Conservation (phyloP, 495 filamentous ascomycete species). For the Aspergillus heteromorphus region DNA sequence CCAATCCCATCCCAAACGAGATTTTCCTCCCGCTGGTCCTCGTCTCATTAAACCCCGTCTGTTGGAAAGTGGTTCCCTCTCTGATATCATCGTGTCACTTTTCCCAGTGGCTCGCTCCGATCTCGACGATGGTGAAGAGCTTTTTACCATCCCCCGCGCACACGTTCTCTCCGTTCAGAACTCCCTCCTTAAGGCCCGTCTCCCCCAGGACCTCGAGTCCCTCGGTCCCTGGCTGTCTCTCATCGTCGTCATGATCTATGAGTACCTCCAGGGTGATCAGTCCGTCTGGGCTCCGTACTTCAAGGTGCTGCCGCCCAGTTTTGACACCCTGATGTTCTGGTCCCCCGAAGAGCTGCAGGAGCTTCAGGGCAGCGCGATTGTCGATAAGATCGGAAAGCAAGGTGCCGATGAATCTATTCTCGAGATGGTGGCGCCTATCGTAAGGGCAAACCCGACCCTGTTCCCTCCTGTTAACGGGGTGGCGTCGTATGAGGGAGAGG, state of each 20-base stretch:
- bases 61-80: conserved; percentile 8
- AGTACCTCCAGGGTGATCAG: conserved; percentile 53
- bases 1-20: too few relatives aligned
- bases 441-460: conserved; percentile 36
- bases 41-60: conserved; percentile 9
- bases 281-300: conserved; percentile 81
- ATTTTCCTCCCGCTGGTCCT: conserved; percentile 18
- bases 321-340: conserved; percentile 94
- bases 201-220: conserved; percentile 38
- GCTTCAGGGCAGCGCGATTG: conserved; percentile 72
- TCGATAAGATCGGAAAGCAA: conserved; percentile 70
- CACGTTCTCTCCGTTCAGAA: conserved; percentile 50
- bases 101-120: conserved; percentile 50
- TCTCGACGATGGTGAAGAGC: conserved; percentile 56
- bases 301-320: conserved; percentile 66
- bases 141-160: conserved; percentile 58
- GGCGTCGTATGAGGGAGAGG: conserved; percentile 46
- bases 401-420: conserved; percentile 66
- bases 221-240: conserved; percentile 56
- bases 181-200: conserved; percentile 41
- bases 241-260: conserved; percentile 77
- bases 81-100: conserved; percentile 19
- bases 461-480: conserved; percentile 43
- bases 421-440: conserved; percentile 56
- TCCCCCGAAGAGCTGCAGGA: conserved; percentile 60